Base-by-base conservation (phyloP, 495 filamentous ascomycete genomes). In the Penicillium cataractarum region DNA sequence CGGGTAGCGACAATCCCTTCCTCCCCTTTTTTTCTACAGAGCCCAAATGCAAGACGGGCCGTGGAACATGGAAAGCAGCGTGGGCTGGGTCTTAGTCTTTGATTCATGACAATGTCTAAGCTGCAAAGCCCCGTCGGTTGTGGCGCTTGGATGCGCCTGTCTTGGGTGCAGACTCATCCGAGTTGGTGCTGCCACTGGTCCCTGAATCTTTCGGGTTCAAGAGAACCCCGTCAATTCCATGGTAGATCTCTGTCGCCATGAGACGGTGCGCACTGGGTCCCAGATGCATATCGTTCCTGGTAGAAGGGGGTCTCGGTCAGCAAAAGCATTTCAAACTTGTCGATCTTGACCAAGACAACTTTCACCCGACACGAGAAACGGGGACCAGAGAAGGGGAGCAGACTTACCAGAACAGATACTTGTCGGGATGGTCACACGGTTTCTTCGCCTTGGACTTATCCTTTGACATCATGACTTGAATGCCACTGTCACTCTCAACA, bases 261-360 rank as follows among this genome's bases (percentile, higher is more conserved):
- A 84, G 75, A 53, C 78, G 73, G 62, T 84, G 80, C 53, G 78
- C 80, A 15, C 74, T 76, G 22, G 81, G 73, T 10, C 83, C 83
- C 63, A 84, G 66, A 62, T 80, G 76, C 73, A 84, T 81, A 21
- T 83, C 77, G 65, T 85, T 77, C 82, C 83, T 85, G 70, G 24
- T 40, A 6, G 24, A 2, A 60, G 33, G n/a, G 61, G 17, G 40
- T 37, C 21, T 15, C 46, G 48, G 54, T 51, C 52, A 68, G 61
- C 31, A 60, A 31, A 24, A 21, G 35, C 35, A 62, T 58, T 46
- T 19, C 0, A 40, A 33, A 33, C 15, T 2, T 53, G 65, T 57
- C 58, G 62, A 65, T 65, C 61, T 17, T 12, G 17, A 24, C 33
- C 6, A 51, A 48, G 31, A 24, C 17, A 48, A 13, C 2, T 37